Percentiles rank a stretch among this genome's conserved stretches.
Conservation (phyloP, 1,139 yeast species). For the Kodamaea suecica region DNA sequence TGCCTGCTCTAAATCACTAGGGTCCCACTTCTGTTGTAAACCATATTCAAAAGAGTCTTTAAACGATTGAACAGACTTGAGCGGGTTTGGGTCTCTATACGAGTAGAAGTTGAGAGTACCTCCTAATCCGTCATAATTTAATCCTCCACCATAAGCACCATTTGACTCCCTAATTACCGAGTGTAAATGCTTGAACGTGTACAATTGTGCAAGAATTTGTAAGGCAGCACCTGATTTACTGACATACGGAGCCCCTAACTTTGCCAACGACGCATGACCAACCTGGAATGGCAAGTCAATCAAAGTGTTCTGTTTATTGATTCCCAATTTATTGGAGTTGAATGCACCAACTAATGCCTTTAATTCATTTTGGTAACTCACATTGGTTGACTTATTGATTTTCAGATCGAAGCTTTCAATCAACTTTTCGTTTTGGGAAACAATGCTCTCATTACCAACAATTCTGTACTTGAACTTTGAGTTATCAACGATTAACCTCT, state of each 20-base stretch:
- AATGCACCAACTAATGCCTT: constrained; percentile 10
- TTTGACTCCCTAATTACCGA: constrained; percentile 91
- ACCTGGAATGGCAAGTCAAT: constrained; percentile 86
- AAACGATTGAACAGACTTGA: constrained; percentile 63
- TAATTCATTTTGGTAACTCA: constrained; percentile 3
- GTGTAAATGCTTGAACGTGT: constrained; percentile 82
- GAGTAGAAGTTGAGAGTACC: constrained; percentile 83
- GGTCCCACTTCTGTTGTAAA: constrained; percentile 47
- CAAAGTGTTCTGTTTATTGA: constrained; percentile 31
- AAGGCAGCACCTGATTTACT: constrained; percentile 80
- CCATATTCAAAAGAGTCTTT: constrained; percentile 57
- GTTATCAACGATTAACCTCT: constrained; percentile 37
- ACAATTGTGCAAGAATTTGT: constrained; percentile 74
- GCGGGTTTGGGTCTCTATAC: constrained; percentile 89
- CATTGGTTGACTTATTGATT: constrained; percentile 3
- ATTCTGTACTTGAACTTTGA: constrained; percentile 50
- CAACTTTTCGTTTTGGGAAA: constrained; percentile 40
- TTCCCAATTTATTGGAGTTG: constrained; percentile 12
- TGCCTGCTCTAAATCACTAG: constrained; percentile 78
- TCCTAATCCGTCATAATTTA: constrained; percentile 74
- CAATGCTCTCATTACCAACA: constrained; percentile 52
- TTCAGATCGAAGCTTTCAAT: constrained; percentile 34
- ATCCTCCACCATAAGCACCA: constrained; percentile 98
- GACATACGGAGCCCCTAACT: constrained; percentile 64
- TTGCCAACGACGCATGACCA: constrained; percentile 72